Percentiles rank a stretch among this genome's conserved stretches.
These are phyloP conservation scores for Radiomyces spectabilis DNA, from an alignment of 192 early-diverging fungal genomes.

Conservation along the genomic window DNA sequence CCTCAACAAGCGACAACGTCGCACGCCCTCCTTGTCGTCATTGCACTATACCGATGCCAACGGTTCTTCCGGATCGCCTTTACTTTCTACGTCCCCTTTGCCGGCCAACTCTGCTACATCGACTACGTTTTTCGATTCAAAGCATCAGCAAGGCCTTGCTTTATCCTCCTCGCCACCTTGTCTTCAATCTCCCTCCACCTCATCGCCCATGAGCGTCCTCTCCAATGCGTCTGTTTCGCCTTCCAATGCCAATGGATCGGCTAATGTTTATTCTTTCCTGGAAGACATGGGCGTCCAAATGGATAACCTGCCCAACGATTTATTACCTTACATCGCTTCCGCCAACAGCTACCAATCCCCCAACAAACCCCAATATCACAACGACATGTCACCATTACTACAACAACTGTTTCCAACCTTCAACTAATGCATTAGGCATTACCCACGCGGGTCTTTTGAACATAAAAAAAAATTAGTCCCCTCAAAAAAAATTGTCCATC, in stretches of 20 bases:
- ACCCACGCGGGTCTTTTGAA: no score
- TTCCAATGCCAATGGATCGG: not conserved
- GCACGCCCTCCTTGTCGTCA: not conserved
- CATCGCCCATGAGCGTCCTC: not conserved
- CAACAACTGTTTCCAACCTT: not conserved
- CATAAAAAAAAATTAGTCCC: no score
- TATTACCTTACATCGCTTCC: conserved; percentile 11
- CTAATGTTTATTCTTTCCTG: conserved; percentile 6
- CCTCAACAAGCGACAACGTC: conserved; percentile 7
- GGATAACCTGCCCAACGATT: conserved; percentile 6
- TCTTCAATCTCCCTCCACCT: not conserved
- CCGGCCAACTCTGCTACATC: not conserved
- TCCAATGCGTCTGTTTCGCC: not conserved
- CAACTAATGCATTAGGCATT: no score
- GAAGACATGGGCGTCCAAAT: conserved; percentile 16
- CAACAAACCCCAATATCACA: not conserved
- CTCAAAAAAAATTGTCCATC: no score
- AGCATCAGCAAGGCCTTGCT: not conserved
- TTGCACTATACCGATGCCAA: not conserved
- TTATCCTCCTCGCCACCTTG: not conserved
- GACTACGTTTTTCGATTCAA: not conserved
- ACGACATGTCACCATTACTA: not conserved
- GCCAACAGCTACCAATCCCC: conserved; percentile 11
- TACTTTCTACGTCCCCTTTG: not conserved
- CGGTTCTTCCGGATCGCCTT: not conserved